phyloP scores from a whole-genome alignment of 805 yeast genomes.

The Saccharomycopsis olivae region DNA sequence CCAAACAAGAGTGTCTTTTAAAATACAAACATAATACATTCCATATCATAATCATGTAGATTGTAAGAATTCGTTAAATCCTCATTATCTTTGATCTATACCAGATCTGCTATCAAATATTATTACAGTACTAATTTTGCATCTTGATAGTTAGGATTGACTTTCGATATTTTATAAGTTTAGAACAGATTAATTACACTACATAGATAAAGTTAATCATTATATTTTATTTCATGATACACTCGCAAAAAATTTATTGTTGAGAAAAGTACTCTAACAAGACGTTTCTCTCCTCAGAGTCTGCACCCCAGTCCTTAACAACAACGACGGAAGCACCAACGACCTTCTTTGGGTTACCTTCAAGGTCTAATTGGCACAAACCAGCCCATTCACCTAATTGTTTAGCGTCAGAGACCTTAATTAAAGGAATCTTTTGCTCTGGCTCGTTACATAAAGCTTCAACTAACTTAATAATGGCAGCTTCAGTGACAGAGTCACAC shows the following conservation, averaged over 20 bases:
- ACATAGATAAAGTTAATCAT: no score
- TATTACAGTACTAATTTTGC: no score
- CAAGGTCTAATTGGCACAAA: conserved; percentile 98
- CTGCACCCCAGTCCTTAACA: conserved; percentile 99
- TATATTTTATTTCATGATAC: not conserved
- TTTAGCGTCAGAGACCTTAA: conserved; percentile 99
- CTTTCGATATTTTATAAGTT: no score
- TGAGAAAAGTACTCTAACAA: conserved; percentile 92
- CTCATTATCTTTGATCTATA: no score
- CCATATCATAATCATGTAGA: no score
- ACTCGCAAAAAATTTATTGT: conserved; percentile 41
- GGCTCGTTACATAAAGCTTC: conserved; percentile 99
- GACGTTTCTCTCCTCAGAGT: conserved; percentile 93
- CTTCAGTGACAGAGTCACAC: conserved; percentile 98
- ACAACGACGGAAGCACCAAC: conserved; percentile 99
- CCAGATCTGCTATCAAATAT: no score
- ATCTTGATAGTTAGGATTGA: no score
- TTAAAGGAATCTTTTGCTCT: conserved; percentile 91
- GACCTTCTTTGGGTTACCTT: conserved; percentile 99
- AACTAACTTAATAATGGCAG: conserved; percentile 88
- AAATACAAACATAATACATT: no score
- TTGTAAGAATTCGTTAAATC: no score
- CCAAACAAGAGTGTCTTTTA: no score
- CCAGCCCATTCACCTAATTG: conserved; percentile 99
- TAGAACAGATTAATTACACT: no score